Evolutionary conservation across 148 eudicot genomes (phyloP), one percentile per base, ranked within the genome.

Genomic region (Limonium bicolor): DNA sequence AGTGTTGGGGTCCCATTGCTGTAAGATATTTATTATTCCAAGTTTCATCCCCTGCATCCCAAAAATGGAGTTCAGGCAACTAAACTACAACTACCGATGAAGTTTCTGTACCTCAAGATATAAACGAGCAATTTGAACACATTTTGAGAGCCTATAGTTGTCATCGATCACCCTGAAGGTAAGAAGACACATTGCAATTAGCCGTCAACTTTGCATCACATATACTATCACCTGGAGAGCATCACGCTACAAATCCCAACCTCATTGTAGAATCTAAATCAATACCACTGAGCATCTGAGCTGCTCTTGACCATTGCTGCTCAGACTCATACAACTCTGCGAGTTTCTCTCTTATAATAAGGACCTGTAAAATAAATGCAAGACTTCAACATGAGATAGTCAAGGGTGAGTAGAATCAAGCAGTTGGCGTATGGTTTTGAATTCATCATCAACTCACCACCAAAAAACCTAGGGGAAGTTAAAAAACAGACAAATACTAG

Each of bases 231-330:
- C 2, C 9, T 17, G 5, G 5, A 24, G 9, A 10, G n/a, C n/a
- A n/a, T n/a, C n/a, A n/a, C n/a, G n/a, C n/a, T n/a, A n/a, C n/a
- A n/a, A n/a, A 35, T 9, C 17, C 64, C 14, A 25, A 88, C 97
- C 97, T 80, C 97, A 88, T 88, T 58, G 73, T 80, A 51, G 95
- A 88, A 52, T 88, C 97, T 41, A 88, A 61, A 72, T 88, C 95
- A 68, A 84, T 88, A 65, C 97, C 97, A 56, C 97, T 84, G 46
- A 88, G 97, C 86, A 88, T 88, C 55, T 88, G 92, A 39, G 97
- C 97, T 33, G 97, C 97, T 62, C 69, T 83, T 54, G 97, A 88
- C 97, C 94, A 88, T 45, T 69, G 64, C 54, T 88, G 72, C 67
- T 83, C 94, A n/a, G 97, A 84, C 53, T 88, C 97, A 37, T 72